Percentiles rank a stretch among this genome's conserved stretches.
These are phyloP conservation scores for Leccinellum luteum DNA, from an alignment of 768 basidiomycete species.

Conservation along the genomic window DNA sequence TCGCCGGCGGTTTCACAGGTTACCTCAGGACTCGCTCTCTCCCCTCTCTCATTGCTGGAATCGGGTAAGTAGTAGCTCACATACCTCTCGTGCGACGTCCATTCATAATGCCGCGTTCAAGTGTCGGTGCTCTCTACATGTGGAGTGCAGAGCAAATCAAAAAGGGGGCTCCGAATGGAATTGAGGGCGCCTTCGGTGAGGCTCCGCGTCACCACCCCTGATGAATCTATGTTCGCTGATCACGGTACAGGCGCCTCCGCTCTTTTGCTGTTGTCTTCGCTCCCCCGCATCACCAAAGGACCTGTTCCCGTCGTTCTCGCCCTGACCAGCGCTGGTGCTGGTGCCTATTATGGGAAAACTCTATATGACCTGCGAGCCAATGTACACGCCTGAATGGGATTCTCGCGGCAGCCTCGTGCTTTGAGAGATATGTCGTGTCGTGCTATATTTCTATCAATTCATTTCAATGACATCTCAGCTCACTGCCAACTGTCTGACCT, in stretches of 20 bases:
- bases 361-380: conserved; percentile 38
- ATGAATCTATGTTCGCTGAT: no score
- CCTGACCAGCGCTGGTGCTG: conserved; percentile 56
- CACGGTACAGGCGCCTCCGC: conserved; percentile 68
- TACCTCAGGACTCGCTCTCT: conserved; percentile 71
- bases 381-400: conserved; percentile 9
- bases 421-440: not conserved
- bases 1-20: conserved; percentile 74
- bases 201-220: no score
- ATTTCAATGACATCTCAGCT: not conserved
- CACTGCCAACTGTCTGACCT: not conserved
- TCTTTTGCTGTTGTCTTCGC: conserved; percentile 67
- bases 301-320: conserved; percentile 68
- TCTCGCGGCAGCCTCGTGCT: not conserved
- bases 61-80: conserved; percentile 46
- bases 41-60: conserved; percentile 80
- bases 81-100: not conserved
- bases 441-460: conserved; percentile 13
- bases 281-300: conserved; percentile 70
- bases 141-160: conserved; percentile 78
- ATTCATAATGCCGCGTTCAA: conserved; percentile 25
- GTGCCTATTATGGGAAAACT: conserved; percentile 66
- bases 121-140: conserved; percentile 76
- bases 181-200: conserved; percentile 76
- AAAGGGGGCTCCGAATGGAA: conserved; percentile 68